Evolutionary conservation across 2,329 filamentous ascomycete species (phyloP).

Genomic region (Keithomyces neogunnii): DNA sequence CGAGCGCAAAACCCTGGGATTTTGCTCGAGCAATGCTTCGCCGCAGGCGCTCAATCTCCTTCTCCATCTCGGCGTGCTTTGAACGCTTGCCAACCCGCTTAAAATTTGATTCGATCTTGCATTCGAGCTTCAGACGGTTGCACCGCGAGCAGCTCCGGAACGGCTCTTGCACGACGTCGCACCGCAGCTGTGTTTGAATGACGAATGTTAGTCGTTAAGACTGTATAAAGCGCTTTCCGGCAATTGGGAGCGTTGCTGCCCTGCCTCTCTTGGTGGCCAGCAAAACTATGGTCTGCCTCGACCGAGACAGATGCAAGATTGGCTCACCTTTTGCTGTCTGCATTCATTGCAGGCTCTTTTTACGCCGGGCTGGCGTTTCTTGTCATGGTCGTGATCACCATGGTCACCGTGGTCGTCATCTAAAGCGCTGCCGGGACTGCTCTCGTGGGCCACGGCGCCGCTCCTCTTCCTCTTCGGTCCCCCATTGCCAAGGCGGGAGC

Average conservation of each 20-base stretch:
- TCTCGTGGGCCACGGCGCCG: constrained; percentile 42
- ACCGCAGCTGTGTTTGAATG: constrained; percentile 54
- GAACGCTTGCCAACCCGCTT: constrained; percentile 76
- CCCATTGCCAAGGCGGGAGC: constrained; percentile 41
- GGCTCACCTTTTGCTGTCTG: constrained; percentile 70
- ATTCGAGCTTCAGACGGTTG: constrained; percentile 69
- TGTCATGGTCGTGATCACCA: constrained; percentile 45
- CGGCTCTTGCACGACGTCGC: constrained; percentile 75
- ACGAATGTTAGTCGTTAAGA: background rate
- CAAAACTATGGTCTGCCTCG: background rate
- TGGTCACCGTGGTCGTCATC: constrained; percentile 39
- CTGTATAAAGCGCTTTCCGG: too few relatives aligned
- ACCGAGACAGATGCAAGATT: background rate
- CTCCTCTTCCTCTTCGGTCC: constrained; percentile 50
- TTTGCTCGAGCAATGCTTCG: constrained; percentile 53
- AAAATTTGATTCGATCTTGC: constrained; percentile 83
- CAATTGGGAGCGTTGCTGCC: too few relatives aligned
- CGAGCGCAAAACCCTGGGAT: constrained; percentile 46
- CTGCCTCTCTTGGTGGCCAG: too few relatives aligned
- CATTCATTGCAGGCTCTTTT: constrained; percentile 82
- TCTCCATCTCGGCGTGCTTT: constrained; percentile 80
- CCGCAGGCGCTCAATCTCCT: constrained; percentile 64
- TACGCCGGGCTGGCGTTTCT: constrained; percentile 58
- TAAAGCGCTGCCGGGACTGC: constrained; percentile 47
- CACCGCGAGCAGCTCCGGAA: constrained; percentile 72